Conservation (phyloP, 495 filamentous ascomycete genomes). For the Talaromyces nanjingensis region DNA sequence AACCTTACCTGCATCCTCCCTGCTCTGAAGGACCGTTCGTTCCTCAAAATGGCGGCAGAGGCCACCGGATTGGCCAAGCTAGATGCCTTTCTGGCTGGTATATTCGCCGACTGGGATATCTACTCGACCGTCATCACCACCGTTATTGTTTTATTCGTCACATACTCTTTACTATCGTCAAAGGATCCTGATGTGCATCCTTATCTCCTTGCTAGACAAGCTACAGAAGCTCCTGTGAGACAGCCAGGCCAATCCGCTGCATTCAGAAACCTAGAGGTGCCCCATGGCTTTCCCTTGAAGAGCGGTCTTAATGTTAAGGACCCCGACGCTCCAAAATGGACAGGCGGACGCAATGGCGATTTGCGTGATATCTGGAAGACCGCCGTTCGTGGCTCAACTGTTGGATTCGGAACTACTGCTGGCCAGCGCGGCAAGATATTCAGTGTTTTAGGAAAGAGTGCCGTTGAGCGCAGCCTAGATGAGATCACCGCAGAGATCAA, state of each 20-base stretch:
- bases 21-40: conserved; percentile 1
- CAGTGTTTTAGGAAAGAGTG: conserved; percentile 68
- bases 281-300: conserved; percentile 75
- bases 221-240: conserved; percentile 67
- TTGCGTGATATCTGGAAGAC: conserved; percentile 87
- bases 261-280: conserved; percentile 74
- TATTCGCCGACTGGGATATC: conserved; percentile 73
- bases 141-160: conserved; percentile 51
- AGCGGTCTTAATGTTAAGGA: conserved; percentile 81
- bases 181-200: conserved; percentile 86
- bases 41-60: conserved; percentile 38
- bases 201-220: conserved; percentile 79
- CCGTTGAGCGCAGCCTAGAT: conserved; percentile 61
- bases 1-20: conserved; percentile 3
- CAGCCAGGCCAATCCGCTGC: conserved; percentile 76
- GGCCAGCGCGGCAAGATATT: conserved; percentile 67
- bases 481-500: conserved; percentile 81
- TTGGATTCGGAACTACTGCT: conserved; percentile 47
- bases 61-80: conserved; percentile 50
- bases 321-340: conserved; percentile 73
- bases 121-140: conserved; percentile 60
- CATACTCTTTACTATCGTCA: conserved; percentile 54
- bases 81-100: conserved; percentile 58
- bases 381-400: conserved; percentile 56
- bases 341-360: conserved; percentile 76